Evolutionary conservation across 768 basidiomycete species (phyloP), one percentile per base, ranked within the genome.

Genomic region (Serendipita indica): DNA sequence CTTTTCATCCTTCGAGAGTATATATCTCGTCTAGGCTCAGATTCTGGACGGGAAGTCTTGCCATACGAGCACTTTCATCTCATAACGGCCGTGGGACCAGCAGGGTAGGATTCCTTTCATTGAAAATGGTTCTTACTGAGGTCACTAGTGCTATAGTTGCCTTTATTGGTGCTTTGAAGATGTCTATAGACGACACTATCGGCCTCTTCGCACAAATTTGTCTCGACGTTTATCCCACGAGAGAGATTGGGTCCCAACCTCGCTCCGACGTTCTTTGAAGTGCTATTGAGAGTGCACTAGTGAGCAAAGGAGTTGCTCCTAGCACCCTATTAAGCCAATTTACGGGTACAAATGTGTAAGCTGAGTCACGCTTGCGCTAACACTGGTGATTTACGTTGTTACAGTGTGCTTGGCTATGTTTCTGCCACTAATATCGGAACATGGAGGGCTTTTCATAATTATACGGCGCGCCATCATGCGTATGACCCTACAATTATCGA

Each of bases 131-230:
- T 25, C n/a, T 54, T 22, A 22, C 5, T 27, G 4, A 7, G 7
- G 6, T 54, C 30, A 3, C 16, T 54, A 54, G 49, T 5, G 20
- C 30, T 27, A 54, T 54, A 6, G 49, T 28, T 3, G 49, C 30
- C n/a, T 28, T 54, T 7, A 16, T 54, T n/a, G 49, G 49, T 16
- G 49, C 30, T 5, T 27, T 54, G 16, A 28, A 28, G n/a, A 5
- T 54, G 49, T 16, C 49, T 16, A 54, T 54, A n/a, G 49, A 54
- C 49, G 49, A 54, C 16, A 32, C 49, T 25, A 30, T 28, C 22
- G 22, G 4, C 7, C 16, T 27, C 18, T 54, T 54, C 30, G 30
- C 22, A 3, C 49, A 10, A 54, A 30, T 54, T 5, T 54, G 49
- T 28, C 6, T 10, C 22, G 22, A 54, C 5, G 30, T 32, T 5